Evolutionary conservation across 2,329 filamentous ascomycete genomes (phyloP), one percentile per base, ranked within the genome.

Genomic region (Elsinoe necatrix): DNA sequence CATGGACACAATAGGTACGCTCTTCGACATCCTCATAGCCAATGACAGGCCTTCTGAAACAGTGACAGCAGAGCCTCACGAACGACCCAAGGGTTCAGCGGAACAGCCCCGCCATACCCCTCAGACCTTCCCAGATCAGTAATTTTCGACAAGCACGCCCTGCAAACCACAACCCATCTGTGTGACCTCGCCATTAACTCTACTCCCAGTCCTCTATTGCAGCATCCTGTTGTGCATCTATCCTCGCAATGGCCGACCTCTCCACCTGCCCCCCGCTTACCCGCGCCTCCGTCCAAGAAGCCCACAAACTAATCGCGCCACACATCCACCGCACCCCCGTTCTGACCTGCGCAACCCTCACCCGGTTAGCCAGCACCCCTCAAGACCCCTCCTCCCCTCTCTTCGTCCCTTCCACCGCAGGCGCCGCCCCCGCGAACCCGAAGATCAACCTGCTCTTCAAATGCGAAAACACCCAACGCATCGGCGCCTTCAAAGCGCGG

Each of bases 401-500:
- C 9, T 56, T 47, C 29, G 8, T 18, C 4, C 54, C 54, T 2
- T n/a, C 41, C 6, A n/a, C 25, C 3, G 41, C 54, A 1, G 27
- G 31, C n/a, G 54, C 54, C 18, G 29, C 42, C 11, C 59, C 84
- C 0, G 81, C 86, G 0, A 73, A 69, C 3, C 89, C 89, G 0
- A 80, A 73, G 51, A 74, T 95, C 37, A 77, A 82, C 11, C 77
- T 97, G 54, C 93, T 88, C 76, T 95, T 97, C 80, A 97, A 97
- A 75, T 95, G 89, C 71, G 92, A 97, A 76, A 96, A 96, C 71
- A 76, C 89, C 58, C 93, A 97, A 75, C 83, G 84, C 56, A 83
- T 95, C 56, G 93, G 92, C 54, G 92, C 92, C 0, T 97, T 97
- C 77, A 97, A 97, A 74, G 86, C 84, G 14, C 78, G 92, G 5